phyloP scores from a whole-genome alignment of 345 rosid genomes.

The Camelina hispida region DNA sequence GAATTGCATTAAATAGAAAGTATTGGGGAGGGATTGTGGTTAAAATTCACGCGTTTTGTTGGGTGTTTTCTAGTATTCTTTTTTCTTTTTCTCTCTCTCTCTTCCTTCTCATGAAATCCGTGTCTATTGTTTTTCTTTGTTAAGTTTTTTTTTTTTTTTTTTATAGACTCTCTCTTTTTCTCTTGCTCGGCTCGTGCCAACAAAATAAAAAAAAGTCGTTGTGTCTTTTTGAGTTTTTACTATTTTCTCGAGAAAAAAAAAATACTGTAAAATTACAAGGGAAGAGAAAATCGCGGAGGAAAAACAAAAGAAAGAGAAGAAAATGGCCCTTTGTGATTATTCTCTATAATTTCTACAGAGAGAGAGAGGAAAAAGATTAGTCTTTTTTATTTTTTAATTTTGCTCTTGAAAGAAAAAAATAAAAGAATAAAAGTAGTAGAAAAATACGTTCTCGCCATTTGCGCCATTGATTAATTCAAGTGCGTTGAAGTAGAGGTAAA shows the following conservation, averaged over 20 bases:
- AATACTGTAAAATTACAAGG: background rate
- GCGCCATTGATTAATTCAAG: conserved; percentile 46
- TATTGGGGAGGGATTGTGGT: background rate
- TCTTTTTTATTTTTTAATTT: too few species aligned
- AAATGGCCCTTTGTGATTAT: conserved; percentile 19
- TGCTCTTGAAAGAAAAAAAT: conserved; percentile 2
- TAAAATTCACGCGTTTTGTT: conserved; percentile 37
- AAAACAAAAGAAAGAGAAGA: background rate
- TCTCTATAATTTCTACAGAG: conserved; percentile 30
- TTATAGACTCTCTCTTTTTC: background rate
- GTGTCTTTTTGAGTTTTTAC: conserved; percentile 25
- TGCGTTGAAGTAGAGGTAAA: conserved; percentile 37
- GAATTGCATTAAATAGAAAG: conserved; percentile 30
- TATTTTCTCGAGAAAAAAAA: conserved; percentile 23
- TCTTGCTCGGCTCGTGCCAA: conserved; percentile 18
- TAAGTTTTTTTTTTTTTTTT: too few species aligned
- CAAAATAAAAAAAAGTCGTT: conserved; percentile 8
- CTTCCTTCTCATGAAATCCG: conserved; percentile 37
- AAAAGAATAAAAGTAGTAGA: too few species aligned
- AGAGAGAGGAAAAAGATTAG: conserved; percentile 1
- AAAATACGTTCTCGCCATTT: conserved; percentile 39
- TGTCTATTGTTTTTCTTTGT: conserved; percentile 12
- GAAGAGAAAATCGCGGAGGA: conserved; percentile 35
- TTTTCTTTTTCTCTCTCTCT: background rate
- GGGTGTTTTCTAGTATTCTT: background rate